phyloP scores from a whole-genome alignment of 106 monocot species.

The Dendrobium catenatum region DNA sequence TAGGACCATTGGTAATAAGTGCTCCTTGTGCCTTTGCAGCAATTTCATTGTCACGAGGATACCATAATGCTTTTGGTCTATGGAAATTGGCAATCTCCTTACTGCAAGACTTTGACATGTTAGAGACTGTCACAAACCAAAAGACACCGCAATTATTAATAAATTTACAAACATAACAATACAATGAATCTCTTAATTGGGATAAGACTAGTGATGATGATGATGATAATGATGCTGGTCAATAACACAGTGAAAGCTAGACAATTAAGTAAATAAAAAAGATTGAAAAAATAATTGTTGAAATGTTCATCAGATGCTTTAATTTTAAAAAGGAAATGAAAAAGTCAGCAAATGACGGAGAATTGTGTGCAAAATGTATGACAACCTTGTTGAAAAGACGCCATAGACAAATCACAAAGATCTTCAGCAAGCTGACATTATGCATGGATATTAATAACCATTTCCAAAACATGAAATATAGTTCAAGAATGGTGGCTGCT shows the following conservation, averaged over 20 bases:
- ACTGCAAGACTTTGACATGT: conserved; percentile 32
- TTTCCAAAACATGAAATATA: background rate
- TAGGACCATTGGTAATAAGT: conserved; percentile 37
- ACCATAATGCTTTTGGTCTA: conserved; percentile 89
- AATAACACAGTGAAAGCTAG: background rate
- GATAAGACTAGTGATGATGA: background rate
- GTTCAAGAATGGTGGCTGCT: background rate
- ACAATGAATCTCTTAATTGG: background rate
- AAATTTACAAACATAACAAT: background rate
- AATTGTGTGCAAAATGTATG: background rate
- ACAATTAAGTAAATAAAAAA: background rate
- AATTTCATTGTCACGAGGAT: conserved; percentile 75
- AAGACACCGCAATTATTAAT: background rate
- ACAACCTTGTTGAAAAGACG: background rate
- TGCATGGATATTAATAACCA: background rate
- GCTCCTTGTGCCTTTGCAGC: conserved; percentile 45
- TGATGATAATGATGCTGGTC: background rate
- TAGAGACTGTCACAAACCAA: background rate
- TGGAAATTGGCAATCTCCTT: conserved; percentile 95
- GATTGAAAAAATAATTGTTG: background rate
- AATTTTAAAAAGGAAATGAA: background rate
- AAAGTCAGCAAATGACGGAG: background rate
- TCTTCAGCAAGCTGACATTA: background rate
- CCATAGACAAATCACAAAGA: background rate
- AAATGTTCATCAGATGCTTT: conserved; percentile 1